Evolutionary conservation across 805 yeast species (phyloP).

Genomic region (Hanseniaspora lachancei): DNA sequence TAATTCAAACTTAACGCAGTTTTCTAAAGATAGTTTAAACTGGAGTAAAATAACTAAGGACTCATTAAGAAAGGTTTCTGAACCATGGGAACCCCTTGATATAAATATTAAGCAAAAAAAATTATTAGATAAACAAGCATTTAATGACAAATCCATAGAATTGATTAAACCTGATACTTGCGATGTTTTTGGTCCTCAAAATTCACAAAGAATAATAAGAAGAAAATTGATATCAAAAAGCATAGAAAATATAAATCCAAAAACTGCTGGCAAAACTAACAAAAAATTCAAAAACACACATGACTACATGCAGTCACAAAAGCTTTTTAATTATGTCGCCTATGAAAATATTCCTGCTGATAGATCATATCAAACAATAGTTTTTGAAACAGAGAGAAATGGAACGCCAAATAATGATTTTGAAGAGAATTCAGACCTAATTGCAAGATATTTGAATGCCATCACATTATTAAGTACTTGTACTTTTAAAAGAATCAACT

Average conservation of each 20-base stretch:
- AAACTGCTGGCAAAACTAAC: not conserved
- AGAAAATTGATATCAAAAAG: not conserved
- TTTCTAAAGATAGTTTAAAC: not conserved
- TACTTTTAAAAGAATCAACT: not conserved
- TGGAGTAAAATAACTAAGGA: not conserved
- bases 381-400: not conserved
- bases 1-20: not conserved
- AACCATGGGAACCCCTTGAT: not conserved
- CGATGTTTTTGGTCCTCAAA: slow-evolving; percentile 4
- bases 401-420: not conserved
- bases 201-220: not conserved
- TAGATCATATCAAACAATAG: not conserved
- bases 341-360: not conserved
- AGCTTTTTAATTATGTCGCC: not conserved
- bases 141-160: not conserved
- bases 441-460: not conserved
- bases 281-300: not conserved
- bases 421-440: not conserved
- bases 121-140: not conserved
- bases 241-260: not conserved
- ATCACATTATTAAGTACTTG: not conserved
- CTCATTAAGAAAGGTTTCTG: not conserved
- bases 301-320: not conserved
- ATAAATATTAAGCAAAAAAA: not conserved
- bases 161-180: slow-evolving; percentile 6